phyloP scores from a whole-genome alignment of 2,329 filamentous ascomycete genomes.

The Talaromyces marneffei region DNA sequence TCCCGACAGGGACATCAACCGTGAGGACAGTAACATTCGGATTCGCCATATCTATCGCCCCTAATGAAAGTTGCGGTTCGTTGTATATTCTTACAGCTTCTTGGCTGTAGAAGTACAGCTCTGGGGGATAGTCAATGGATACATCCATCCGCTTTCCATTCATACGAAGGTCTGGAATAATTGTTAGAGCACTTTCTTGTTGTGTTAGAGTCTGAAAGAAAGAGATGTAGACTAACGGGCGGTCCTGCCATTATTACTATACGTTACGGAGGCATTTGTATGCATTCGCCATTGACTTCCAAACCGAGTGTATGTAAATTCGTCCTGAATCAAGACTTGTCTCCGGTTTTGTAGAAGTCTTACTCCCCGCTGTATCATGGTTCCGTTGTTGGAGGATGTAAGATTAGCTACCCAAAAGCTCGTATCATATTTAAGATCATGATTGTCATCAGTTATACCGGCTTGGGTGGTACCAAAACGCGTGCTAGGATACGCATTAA shows the following conservation, averaged over 20 bases:
- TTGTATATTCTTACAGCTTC: too few species aligned
- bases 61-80: too few species aligned
- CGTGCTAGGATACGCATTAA: not conserved
- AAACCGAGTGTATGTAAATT: not conserved
- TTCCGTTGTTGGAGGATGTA: not conserved
- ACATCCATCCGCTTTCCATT: not conserved
- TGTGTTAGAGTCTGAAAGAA: not conserved
- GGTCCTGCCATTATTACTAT: not conserved
- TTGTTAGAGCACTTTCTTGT: not conserved
- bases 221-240: not conserved
- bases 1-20: too few species aligned
- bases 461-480: not conserved
- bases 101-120: too few species aligned
- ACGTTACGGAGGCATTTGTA: not conserved
- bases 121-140: not conserved
- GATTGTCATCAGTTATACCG: not conserved
- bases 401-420: not conserved
- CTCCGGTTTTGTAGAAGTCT: not conserved
- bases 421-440: not conserved
- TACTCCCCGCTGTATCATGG: not conserved
- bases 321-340: not conserved
- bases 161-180: not conserved
- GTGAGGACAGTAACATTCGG: too few species aligned
- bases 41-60: too few species aligned
- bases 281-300: slow-evolving; percentile 2